phyloP scores from a whole-genome alignment of 75 land plant species.

The Isoetes taiwanensis region DNA sequence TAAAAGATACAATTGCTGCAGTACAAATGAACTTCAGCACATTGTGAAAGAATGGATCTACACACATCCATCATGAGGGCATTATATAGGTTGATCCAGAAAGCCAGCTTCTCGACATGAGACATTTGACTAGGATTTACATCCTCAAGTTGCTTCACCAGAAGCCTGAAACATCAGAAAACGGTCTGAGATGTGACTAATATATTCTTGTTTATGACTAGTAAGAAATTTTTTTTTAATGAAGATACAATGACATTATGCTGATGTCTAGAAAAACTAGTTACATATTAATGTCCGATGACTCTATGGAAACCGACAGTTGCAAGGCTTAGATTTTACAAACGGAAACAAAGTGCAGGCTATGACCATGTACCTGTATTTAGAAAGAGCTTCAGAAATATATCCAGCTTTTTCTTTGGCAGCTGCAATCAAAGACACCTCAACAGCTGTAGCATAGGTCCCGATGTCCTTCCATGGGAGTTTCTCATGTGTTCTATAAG shows the following conservation, averaged over 20 bases:
- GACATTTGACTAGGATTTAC: conserved; percentile 50
- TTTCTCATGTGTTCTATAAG: conserved; percentile 54
- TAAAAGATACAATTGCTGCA: too few species aligned
- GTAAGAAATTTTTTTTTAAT: too few species aligned
- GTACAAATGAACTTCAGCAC: too few species aligned
- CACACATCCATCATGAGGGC: conserved; percentile 87
- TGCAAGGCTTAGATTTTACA: too few species aligned
- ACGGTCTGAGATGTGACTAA: too few species aligned
- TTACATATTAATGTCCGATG: too few species aligned
- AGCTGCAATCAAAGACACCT: conserved; percentile 80
- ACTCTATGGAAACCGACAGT: too few species aligned
- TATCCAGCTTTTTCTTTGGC: conserved; percentile 74
- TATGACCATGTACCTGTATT: conserved; percentile 47
- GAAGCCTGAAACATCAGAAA: conserved; percentile 28
- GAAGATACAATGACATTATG: too few species aligned
- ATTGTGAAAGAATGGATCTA: not conserved
- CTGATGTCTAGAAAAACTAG: too few species aligned
- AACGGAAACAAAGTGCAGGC: too few species aligned
- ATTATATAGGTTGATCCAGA: conserved; percentile 90
- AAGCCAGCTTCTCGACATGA: conserved; percentile 58
- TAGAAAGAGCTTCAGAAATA: conserved; percentile 56
- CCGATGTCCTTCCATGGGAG: conserved; percentile 75
- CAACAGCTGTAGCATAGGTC: conserved; percentile 41
- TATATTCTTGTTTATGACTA: too few species aligned
- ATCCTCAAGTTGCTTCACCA: conserved; percentile 76